These are phyloP conservation scores for Calocybe gangraenosa DNA, from an alignment of 768 basidiomycete species.

Conservation along the genomic window DNA sequence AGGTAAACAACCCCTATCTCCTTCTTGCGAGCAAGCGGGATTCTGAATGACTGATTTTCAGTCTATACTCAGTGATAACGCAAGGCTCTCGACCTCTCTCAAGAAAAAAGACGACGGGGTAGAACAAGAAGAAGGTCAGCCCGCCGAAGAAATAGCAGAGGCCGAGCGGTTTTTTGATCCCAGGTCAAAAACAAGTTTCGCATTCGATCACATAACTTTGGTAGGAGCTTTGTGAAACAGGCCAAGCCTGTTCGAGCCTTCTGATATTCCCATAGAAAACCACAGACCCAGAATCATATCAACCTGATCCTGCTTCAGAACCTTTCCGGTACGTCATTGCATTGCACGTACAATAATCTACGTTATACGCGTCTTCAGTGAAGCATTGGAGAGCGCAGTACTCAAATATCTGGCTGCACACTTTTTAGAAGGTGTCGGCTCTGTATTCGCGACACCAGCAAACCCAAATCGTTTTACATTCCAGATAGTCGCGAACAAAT, in stretches of 20 bases:
- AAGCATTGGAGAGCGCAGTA: slow-evolving; percentile 65
- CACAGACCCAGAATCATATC: slow-evolving; percentile 62
- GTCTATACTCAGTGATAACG: slow-evolving; percentile 80
- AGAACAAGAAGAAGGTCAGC: neutral
- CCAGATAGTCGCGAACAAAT: slow-evolving; percentile 93
- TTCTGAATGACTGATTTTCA: slow-evolving; percentile 24
- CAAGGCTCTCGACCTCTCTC: slow-evolving; percentile 25
- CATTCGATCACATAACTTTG: slow-evolving; percentile 81
- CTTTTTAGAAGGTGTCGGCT: slow-evolving; percentile 73
- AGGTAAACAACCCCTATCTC: slow-evolving; percentile 43
- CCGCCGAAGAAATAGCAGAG: neutral
- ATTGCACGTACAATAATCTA: neutral
- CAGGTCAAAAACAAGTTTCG: slow-evolving; percentile 70
- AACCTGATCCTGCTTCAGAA: slow-evolving; percentile 63
- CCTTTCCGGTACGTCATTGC: slow-evolving; percentile 61
- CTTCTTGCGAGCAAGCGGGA: neutral
- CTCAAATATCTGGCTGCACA: slow-evolving; percentile 74
- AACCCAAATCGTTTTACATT: slow-evolving; percentile 51
- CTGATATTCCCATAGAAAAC: slow-evolving; percentile 53
- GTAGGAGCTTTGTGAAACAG: slow-evolving; percentile 30
- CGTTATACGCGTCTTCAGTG: slow-evolving; percentile 31
- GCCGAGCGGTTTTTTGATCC: slow-evolving; percentile 82
- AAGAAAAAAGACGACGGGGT: neutral
- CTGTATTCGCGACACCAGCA: slow-evolving; percentile 59
- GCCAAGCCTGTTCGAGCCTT: slow-evolving; percentile 1